phyloP scores from a whole-genome alignment of 2,329 filamentous ascomycete genomes.

The Ophiostoma perfectum region DNA sequence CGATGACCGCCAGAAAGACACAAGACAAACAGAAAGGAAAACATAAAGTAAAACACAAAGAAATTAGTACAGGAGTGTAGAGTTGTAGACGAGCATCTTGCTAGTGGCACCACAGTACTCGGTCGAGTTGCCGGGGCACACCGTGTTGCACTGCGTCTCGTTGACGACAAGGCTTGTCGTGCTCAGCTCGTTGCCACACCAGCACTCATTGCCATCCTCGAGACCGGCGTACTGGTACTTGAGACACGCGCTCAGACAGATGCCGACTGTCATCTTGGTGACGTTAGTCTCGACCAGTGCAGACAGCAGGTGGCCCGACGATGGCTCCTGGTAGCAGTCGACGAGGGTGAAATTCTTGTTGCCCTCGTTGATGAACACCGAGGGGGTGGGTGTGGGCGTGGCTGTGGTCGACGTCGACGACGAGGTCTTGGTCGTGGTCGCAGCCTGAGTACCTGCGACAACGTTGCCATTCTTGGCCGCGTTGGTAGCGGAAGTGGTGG shows the following conservation, averaged over 20 bases:
- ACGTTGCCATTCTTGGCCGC: neutral
- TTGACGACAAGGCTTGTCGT: conserved; percentile 12
- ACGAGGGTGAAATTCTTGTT: conserved; percentile 28
- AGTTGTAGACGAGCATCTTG: conserved; percentile 25
- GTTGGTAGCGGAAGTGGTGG: neutral
- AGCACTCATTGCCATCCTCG: conserved; percentile 39
- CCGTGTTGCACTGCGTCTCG: conserved; percentile 18
- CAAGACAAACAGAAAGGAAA: neutral
- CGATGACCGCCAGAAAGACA: neutral
- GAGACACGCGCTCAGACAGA: conserved; percentile 32
- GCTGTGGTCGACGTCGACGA: neutral
- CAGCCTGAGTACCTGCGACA: neutral
- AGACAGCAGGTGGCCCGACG: conserved; percentile 24
- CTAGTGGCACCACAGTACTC: conserved; percentile 23
- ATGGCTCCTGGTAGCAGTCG: conserved; percentile 27
- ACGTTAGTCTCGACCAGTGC: conserved; percentile 17
- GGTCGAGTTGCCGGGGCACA: conserved; percentile 24
- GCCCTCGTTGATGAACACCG: conserved; percentile 14
- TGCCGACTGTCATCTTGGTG: conserved; percentile 31
- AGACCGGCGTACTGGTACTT: conserved; percentile 36
- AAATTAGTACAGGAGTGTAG: conserved; percentile 7
- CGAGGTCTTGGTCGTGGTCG: neutral
- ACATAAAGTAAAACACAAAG: neutral
- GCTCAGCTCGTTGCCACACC: conserved; percentile 34
- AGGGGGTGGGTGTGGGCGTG: neutral